Conservation (phyloP, 768 basidiomycete genomes). For the Boletus pseudo-olivaceus region DNA sequence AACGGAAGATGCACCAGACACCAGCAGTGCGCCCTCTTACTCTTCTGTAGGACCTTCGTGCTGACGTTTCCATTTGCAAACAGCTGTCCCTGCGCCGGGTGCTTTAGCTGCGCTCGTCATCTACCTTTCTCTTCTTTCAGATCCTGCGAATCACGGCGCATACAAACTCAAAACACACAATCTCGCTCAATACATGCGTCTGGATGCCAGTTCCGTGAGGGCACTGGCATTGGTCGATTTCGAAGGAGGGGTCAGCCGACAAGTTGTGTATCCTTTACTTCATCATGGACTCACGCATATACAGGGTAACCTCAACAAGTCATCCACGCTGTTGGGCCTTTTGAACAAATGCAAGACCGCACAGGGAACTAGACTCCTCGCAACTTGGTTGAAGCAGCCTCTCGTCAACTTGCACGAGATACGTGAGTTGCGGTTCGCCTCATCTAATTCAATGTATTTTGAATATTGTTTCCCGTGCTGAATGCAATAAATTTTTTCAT, state of each 20-base stretch:
- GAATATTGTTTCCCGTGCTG: background rate
- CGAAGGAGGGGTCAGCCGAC: slow-evolving; percentile 40
- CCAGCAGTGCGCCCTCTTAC: slow-evolving; percentile 5
- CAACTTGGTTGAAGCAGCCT: slow-evolving; percentile 94
- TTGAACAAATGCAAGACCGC: slow-evolving; percentile 96
- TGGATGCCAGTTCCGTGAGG: slow-evolving; percentile 91
- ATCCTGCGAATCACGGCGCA: slow-evolving; percentile 73
- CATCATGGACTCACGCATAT: background rate
- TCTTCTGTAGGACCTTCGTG: background rate
- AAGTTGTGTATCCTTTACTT: background rate
- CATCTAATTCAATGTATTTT: background rate
- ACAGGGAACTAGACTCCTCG: slow-evolving; percentile 85
- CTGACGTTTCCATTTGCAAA: slow-evolving; percentile 23
- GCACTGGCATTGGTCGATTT: slow-evolving; percentile 84
- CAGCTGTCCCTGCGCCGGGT: slow-evolving; percentile 70
- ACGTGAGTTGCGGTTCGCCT: slow-evolving; percentile 43
- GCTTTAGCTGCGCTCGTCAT: slow-evolving; percentile 77
- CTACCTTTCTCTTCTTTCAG: slow-evolving; percentile 78
- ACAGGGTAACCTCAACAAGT: slow-evolving; percentile 65
- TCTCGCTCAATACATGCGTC: slow-evolving; percentile 89
- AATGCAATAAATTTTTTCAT: background rate
- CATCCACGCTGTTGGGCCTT: slow-evolving; percentile 83
- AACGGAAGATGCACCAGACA: slow-evolving; percentile 15
- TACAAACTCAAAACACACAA: slow-evolving; percentile 86
- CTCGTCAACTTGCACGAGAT: slow-evolving; percentile 93